Evolutionary conservation across 768 basidiomycete genomes (phyloP).

Genomic region (Gelatoporia subvermispora): DNA sequence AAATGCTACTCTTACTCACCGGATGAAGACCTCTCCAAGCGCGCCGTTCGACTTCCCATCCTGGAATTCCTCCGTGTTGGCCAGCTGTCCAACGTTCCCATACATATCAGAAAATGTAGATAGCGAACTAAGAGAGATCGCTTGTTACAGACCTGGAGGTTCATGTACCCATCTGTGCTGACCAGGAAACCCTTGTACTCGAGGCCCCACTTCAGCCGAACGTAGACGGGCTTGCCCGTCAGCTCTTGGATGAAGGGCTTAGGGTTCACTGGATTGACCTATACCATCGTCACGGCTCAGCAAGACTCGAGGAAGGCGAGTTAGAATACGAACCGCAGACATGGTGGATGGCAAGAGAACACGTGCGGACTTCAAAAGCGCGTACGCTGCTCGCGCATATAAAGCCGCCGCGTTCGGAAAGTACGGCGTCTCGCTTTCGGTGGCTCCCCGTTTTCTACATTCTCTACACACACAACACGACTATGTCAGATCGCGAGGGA

Average conservation of each 20-base stretch:
- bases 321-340: conserved; percentile 49
- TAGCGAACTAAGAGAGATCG: not conserved
- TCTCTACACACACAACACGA: conserved; percentile 4
- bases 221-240: conserved; percentile 94
- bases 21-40: conserved; percentile 97
- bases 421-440: too few species aligned
- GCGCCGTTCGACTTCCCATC: conserved; percentile 94
- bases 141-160: conserved; percentile 72
- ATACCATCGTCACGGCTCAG: conserved; percentile 2
- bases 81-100: conserved; percentile 57
- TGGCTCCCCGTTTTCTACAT: not conserved
- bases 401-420: not conserved
- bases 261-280: conserved; percentile 94
- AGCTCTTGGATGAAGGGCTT: conserved; percentile 99
- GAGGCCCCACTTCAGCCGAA: conserved; percentile 96
- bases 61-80: conserved; percentile 98
- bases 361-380: conserved; percentile 39
- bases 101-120: not conserved
- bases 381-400: not conserved
- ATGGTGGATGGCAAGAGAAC: conserved; percentile 46
- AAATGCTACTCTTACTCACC: conserved; percentile 44
- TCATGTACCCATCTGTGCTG: conserved; percentile 99
- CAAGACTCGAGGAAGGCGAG: not conserved
- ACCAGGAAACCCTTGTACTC: conserved; percentile 99
- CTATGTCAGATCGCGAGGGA: conserved; percentile 91